Evolutionary conservation across 345 rosid species (phyloP), one percentile per base, ranked within the genome.

Genomic region (Populus alba): DNA sequence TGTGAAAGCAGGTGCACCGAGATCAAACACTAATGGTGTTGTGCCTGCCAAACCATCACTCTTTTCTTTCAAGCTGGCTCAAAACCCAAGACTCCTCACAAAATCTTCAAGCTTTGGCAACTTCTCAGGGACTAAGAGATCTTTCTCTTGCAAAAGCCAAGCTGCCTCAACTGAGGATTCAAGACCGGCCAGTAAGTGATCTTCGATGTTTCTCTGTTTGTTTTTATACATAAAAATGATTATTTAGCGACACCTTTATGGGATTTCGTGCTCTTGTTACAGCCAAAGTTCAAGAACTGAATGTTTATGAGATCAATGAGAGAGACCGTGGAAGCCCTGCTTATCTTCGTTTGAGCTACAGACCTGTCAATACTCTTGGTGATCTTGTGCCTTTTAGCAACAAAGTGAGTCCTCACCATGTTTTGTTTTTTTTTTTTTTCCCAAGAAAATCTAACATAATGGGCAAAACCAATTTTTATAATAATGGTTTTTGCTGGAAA

Each of bases 381-480:
- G 98, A 94, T 88, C 94, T 94, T 22, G 90, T 92, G 9, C 98
- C 97, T 20, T 94, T 94, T 80, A 94, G 91, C 70, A 92, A 94
- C 87, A 94, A 94, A 68, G 94, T 91, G 63, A 74, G 85, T 66
- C 71, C 27, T 45, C 16, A 17, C 31, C 33, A 17, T 25, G 33
- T 49, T 59, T 43, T 43, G 65, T 79, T 81, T 75, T 59, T 31
- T 35, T 39, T 35, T 39, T 22, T 3, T 33, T 33, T 33, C 35
- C 25, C n/a, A 27, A 15, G 31, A 74, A 41, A 75, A 27, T 70
- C 57, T 23, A 27, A 9, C 74, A 8, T 43, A 27, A 27, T 27
- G 35, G 35, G 5, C 35, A 33, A 33, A 33, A 33, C 35, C 35
- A 33, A 33, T 33, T 33, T 0, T 33, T 33, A 33, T 33, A 33